phyloP scores from a whole-genome alignment of 257 asterid species.

The Asclepias syriaca region DNA sequence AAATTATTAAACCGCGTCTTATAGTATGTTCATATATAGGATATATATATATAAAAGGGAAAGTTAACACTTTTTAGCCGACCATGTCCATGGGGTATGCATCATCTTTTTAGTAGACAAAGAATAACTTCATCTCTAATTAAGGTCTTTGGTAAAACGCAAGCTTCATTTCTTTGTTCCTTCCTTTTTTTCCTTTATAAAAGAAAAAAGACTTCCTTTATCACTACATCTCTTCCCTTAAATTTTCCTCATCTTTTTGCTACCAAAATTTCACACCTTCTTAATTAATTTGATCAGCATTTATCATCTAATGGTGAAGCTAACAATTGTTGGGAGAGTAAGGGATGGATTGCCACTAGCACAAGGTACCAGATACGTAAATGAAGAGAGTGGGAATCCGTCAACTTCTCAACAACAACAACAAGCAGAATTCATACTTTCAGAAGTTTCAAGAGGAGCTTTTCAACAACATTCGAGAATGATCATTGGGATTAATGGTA shows the following conservation, averaged over 20 bases:
- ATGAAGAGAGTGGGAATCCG: constrained; percentile 30
- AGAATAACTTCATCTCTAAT: constrained; percentile 40
- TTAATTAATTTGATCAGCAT: too few species aligned
- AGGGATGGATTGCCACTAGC: constrained; percentile 61
- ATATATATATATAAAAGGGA: neutral
- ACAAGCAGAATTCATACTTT: constrained; percentile 52
- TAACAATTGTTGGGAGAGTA: constrained; percentile 50
- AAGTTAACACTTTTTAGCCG: constrained; percentile 1
- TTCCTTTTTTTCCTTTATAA: neutral
- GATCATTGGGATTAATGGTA: constrained; percentile 39
- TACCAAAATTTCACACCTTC: neutral
- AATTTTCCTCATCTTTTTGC: too few species aligned
- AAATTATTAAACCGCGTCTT: too few species aligned
- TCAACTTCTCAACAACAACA: constrained; percentile 47
- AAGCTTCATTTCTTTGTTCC: constrained; percentile 5
- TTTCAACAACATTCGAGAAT: constrained; percentile 34
- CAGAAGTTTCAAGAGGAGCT: constrained; percentile 44
- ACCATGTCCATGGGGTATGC: neutral
- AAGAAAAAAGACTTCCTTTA: neutral
- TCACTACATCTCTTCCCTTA: neutral
- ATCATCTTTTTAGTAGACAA: constrained; percentile 18
- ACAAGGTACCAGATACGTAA: constrained; percentile 36
- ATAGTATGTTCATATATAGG: neutral
- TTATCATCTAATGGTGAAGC: constrained; percentile 24
- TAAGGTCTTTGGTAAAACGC: constrained; percentile 18